These are phyloP conservation scores for Fusarium chuoi DNA, from an alignment of 2,329 filamentous ascomycete species.

Conservation along the genomic window DNA sequence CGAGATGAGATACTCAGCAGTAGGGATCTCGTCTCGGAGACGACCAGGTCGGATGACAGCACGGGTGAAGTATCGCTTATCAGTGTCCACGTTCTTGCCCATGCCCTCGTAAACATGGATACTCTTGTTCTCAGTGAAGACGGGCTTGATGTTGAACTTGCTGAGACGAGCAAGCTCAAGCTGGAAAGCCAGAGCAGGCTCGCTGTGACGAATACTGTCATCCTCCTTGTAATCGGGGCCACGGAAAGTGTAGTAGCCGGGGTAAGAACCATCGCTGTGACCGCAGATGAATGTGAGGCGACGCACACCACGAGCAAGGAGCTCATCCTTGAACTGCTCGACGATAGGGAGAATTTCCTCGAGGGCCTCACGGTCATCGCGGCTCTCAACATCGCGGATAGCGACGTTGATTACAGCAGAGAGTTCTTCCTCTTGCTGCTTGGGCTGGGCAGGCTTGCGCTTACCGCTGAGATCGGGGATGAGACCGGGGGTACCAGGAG, in stretches of 20 bases:
- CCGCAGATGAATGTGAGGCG: conserved; percentile 97
- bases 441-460: conserved; percentile 62
- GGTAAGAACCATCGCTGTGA: conserved; percentile 92
- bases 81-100: conserved; percentile 92
- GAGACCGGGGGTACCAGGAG: conserved; percentile 64
- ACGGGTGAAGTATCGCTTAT: conserved; percentile 98
- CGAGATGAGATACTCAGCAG: conserved; percentile 97
- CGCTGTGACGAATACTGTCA: conserved; percentile 94
- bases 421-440: conserved; percentile 71
- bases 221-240: conserved; percentile 91
- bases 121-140: conserved; percentile 99
- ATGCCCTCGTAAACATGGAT: conserved; percentile 98
- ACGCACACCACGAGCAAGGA: conserved; percentile 82
- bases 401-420: conserved; percentile 94
- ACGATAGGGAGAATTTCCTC: conserved; percentile 80
- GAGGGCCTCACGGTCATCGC: conserved; percentile 84
- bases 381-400: conserved; percentile 85
- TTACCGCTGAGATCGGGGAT: conserved; percentile 79
- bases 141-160: conserved; percentile 98
- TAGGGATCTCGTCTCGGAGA: conserved; percentile 95
- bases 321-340: conserved; percentile 83
- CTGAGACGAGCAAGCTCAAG: conserved; percentile 92
- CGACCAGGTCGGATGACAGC: conserved; percentile 94
- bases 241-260: conserved; percentile 98
- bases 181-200: conserved; percentile 97